Conservation (phyloP, 2,329 filamentous ascomycete genomes). For the Claviceps purpurea region DNA sequence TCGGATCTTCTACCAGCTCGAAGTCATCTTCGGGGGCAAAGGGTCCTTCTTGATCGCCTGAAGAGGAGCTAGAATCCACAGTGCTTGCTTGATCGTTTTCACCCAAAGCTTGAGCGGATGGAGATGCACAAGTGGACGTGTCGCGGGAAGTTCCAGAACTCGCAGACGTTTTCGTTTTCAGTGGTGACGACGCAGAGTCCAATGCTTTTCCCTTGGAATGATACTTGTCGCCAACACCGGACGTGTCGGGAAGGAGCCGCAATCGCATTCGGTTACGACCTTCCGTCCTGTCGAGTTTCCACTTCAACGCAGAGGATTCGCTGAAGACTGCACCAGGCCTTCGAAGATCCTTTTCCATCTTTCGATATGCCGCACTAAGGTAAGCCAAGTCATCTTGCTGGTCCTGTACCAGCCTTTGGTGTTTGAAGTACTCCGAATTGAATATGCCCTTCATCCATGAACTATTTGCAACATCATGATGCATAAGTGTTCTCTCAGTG, state of each 20-base stretch:
- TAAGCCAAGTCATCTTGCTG: conserved; percentile 82
- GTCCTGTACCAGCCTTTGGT: conserved; percentile 79
- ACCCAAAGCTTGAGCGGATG: conserved; percentile 11
- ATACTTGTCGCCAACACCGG: conserved; percentile 55
- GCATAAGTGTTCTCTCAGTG: conserved; percentile 57
- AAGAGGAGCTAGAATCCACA: conserved; percentile 13
- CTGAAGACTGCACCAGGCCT: conserved; percentile 73
- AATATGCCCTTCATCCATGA: conserved; percentile 96
- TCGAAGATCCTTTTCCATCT: conserved; percentile 64
- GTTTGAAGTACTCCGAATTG: conserved; percentile 79
- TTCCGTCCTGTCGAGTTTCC: conserved; percentile 92
- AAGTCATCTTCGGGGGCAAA: conserved; percentile 68
- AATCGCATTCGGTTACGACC: conserved; percentile 90
- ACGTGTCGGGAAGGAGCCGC: conserved; percentile 67
- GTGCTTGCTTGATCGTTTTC: conserved; percentile 8
- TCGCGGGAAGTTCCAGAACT: conserved; percentile 11
- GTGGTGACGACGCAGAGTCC: conserved; percentile 24
- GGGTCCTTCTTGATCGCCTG: conserved; percentile 10
- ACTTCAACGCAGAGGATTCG: conserved; percentile 51
- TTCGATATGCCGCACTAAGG: conserved; percentile 60
- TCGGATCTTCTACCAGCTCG: conserved; percentile 88
- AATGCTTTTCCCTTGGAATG: conserved; percentile 66
- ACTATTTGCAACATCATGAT: conserved; percentile 76
- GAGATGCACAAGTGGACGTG: conserved; percentile 6
- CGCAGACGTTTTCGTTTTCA: conserved; percentile 20